A percentile compares a stretch with the other conserved stretches of the same genome.
Evolutionary conservation across 75 land plant genomes (phyloP).

Genomic region (Pinus albicaulis): DNA sequence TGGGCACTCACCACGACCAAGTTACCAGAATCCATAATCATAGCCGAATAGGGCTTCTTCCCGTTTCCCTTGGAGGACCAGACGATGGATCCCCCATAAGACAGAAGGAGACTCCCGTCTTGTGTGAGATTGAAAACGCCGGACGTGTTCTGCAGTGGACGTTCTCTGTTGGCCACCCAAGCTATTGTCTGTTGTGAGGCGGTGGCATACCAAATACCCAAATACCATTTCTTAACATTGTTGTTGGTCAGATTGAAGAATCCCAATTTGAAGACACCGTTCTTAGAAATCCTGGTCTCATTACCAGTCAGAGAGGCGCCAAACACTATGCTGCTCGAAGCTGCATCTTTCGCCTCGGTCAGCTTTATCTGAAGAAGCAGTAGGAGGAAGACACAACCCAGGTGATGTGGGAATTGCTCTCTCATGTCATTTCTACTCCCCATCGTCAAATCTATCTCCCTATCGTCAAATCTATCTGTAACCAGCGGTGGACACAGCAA

Average conservation of each 20-base stretch:
- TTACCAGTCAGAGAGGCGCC: not conserved
- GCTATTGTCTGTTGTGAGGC: not conserved
- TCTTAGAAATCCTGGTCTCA: not conserved
- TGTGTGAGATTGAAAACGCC: slow-evolving; percentile 7
- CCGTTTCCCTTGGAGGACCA: slow-evolving; percentile 25
- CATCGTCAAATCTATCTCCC: too few species aligned
- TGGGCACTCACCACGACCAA: not conserved
- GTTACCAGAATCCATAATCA: not conserved
- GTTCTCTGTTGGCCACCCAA: slow-evolving; percentile 57
- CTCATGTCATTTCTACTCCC: too few species aligned
- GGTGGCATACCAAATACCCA: not conserved
- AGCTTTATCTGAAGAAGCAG: too few species aligned
- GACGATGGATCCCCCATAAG: not conserved
- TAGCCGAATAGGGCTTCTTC: not conserved
- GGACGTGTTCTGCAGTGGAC: slow-evolving; percentile 10
- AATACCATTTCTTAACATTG: not conserved
- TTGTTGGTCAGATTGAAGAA: not conserved
- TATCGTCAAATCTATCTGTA: too few species aligned
- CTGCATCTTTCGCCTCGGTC: too few species aligned
- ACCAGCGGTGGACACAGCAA: too few species aligned
- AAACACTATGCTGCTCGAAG: too few species aligned
- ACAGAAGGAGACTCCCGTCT: slow-evolving; percentile 20
- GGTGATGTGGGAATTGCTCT: too few species aligned
- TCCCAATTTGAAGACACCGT: not conserved
- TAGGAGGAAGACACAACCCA: too few species aligned